Evolutionary conservation across 2,329 filamentous ascomycete genomes (phyloP), one percentile per base, ranked within the genome.

Genomic region (Graphiopsis chlorocephala): DNA sequence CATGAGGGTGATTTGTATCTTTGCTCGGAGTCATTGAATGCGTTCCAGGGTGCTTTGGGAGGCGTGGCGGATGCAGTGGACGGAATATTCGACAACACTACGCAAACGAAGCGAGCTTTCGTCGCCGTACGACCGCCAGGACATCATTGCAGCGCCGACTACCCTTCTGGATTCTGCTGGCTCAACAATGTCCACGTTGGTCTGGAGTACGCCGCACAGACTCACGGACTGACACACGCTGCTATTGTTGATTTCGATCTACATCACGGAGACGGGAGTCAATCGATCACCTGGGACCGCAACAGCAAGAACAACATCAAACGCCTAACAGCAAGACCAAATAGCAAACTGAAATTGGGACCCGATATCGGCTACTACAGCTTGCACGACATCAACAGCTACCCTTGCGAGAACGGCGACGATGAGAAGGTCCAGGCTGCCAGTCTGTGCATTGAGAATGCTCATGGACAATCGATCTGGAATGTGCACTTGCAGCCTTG

Each of bases 121-220:
- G 92, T 98, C 58, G 93, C 90, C 29, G 90, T 98, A 58, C 88
- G 95, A 33, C 95, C 95, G 4, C 95, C 95, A 0, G 95, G 95
- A 0, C 95, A 99, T 75, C 95, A 99, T 75, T 99, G 95, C 78
- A 97, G 94, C 2, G 87, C 92, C 4, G 87, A 90, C 58, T 89
- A 90, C 71, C 95, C 95, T 0, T 97, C 94, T 2, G 95, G 95
- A 0, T 99, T 99, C 75, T 99, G 95, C 80, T 99, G 95, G 94
- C 81, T 99, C 59, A 99, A 99, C 77, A 99, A 99, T 74, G 93
- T 99, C 0, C 94, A 98, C 74, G 92, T 99, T 25, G 95, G 94
- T 0, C 97, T 99, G 69, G 91, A 96, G 76, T 91, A 99, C 76
- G 94, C 89, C 12, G 89, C 92, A 23, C 86, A 94, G 67, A 86